Conservation (phyloP, 129 eudicot species). For the Flaveria linearis region DNA sequence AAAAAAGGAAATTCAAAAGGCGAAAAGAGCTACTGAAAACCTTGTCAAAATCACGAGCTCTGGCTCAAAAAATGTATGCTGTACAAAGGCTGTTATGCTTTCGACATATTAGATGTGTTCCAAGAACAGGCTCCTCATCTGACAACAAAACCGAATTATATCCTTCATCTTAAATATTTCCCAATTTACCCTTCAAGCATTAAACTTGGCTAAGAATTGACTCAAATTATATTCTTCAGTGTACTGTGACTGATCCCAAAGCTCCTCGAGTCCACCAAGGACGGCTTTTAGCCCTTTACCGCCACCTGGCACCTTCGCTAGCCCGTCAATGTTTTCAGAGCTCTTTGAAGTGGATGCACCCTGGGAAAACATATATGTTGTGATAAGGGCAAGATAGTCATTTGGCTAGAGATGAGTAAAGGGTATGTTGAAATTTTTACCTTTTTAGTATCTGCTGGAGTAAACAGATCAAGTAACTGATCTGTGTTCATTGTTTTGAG, state of each 20-base stretch:
- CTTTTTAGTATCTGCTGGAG: conserved; percentile 82
- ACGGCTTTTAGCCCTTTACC: conserved; percentile 91
- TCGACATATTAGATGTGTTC: conserved; percentile 32
- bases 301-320: conserved; percentile 54
- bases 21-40: conserved; percentile 33
- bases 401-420: neutral
- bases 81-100: conserved; percentile 42
- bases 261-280: conserved; percentile 94
- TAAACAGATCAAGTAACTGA: conserved; percentile 92
- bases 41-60: conserved; percentile 55
- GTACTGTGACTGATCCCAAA: conserved; percentile 99
- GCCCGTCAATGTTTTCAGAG: conserved; percentile 54
- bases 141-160: conserved; percentile 8
- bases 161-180: conserved; percentile 25
- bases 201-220: conserved; percentile 84
- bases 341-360: conserved; percentile 60
- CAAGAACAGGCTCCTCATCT: conserved; percentile 38
- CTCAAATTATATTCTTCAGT: conserved; percentile 88
- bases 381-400: conserved; percentile 19
- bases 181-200: conserved; percentile 52
- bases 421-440: conserved; percentile 31
- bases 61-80: conserved; percentile 50
- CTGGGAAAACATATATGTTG: conserved; percentile 35
- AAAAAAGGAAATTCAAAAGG: conserved; percentile 22
- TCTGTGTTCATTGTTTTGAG: conserved; percentile 98